Percentiles rank a stretch among this genome's conserved stretches.
These are phyloP conservation scores for Digitaria exilis DNA, from an alignment of 202 grass and related monocot genomes.

Conservation along the genomic window DNA sequence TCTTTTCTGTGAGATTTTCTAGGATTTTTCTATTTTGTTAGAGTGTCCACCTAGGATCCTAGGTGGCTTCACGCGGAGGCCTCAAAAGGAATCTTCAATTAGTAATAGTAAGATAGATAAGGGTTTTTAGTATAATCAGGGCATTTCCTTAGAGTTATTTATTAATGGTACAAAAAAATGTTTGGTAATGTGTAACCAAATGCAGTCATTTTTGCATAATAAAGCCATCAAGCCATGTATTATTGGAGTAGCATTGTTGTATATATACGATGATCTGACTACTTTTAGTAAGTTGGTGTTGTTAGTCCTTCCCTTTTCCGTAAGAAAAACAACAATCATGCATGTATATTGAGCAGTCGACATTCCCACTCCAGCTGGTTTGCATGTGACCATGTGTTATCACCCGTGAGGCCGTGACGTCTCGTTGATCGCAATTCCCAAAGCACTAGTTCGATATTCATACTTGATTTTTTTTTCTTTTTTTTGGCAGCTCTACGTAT, in stretches of 20 bases:
- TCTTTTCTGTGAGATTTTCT: too few species aligned
- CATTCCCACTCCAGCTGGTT: constrained; percentile 1
- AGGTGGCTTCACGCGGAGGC: too few species aligned
- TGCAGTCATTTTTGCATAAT: background rate
- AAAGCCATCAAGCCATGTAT: background rate
- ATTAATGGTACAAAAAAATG: background rate
- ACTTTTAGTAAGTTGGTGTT: background rate
- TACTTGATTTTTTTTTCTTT: background rate
- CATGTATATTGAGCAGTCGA: background rate
- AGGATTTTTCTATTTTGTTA: too few species aligned
- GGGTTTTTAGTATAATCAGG: background rate
- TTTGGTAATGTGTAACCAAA: background rate
- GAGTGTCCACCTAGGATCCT: too few species aligned
- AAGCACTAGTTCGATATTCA: too few species aligned
- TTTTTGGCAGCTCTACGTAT: background rate
- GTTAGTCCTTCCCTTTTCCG: background rate
- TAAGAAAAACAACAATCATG: background rate
- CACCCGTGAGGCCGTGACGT: background rate
- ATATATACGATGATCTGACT: background rate
- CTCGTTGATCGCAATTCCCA: background rate
- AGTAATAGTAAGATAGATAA: too few species aligned
- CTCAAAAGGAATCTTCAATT: too few species aligned
- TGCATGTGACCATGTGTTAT: constrained; percentile 2
- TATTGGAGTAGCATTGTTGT: background rate
- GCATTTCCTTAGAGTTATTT: too few species aligned